Conservation (phyloP, 164 flowering plant genomes). For the Berberis thunbergii region DNA sequence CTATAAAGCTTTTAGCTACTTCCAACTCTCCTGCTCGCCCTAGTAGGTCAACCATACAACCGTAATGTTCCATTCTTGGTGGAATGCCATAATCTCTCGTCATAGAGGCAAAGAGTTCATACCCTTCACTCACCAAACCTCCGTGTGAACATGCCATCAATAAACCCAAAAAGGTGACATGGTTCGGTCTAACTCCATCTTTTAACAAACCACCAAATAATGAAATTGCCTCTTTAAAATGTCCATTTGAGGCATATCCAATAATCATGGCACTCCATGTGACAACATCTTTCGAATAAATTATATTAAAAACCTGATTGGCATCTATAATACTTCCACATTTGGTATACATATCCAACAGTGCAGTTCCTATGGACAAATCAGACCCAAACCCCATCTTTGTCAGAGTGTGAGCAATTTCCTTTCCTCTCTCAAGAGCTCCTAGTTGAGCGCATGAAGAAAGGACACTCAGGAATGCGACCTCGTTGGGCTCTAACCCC, state of each 20-base stretch:
- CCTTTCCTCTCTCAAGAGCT: constrained; percentile 12
- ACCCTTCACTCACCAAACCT: constrained; percentile 19
- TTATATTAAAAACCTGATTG: constrained; percentile 5
- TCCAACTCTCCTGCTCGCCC: constrained; percentile 14
- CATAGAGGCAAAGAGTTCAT: constrained; percentile 11
- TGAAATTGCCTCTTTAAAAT: constrained; percentile 9
- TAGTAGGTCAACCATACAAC: constrained; percentile 22
- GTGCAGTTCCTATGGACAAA: constrained; percentile 15
- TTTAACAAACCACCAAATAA: constrained; percentile 17
- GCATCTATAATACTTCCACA: constrained; percentile 13
- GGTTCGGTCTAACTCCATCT: constrained; percentile 15
- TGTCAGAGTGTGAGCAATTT: constrained; percentile 5
- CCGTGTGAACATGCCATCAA: constrained; percentile 21
- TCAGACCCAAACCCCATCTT: constrained; percentile 13
- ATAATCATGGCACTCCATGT: constrained; percentile 22
- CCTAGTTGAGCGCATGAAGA: constrained; percentile 18
- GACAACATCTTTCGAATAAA: constrained; percentile 12
- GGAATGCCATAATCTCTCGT: neutral
- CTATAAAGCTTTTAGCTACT: constrained; percentile 13
- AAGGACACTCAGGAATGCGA: constrained; percentile 5
- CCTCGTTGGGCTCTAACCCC: constrained; percentile 9
- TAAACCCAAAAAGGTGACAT: constrained; percentile 15
- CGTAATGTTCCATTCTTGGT: constrained; percentile 20
- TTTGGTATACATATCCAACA: constrained; percentile 19
- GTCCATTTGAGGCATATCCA: constrained; percentile 20